Evolutionary conservation across 768 basidiomycete species (phyloP).

Genomic region (Mycena haematopus): DNA sequence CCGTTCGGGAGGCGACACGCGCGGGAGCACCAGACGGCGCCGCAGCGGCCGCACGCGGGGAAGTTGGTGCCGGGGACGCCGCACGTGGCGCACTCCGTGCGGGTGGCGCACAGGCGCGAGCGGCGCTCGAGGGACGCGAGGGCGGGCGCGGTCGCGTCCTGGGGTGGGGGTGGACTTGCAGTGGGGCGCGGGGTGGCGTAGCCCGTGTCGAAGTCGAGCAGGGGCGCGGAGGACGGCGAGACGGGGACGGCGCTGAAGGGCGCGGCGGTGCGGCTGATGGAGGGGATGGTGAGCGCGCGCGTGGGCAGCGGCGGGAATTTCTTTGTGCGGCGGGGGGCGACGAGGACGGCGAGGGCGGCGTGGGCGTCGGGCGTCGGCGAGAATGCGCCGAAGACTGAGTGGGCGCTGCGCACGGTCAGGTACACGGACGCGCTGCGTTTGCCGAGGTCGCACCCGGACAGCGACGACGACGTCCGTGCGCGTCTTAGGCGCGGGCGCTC

Average conservation of each 20-base stretch:
- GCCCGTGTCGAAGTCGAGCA: constrained; percentile 28
- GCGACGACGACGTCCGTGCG: too few relatives aligned
- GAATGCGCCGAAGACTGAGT: constrained; percentile 42
- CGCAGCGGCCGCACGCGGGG: constrained; percentile 47
- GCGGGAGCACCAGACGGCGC: constrained; percentile 26
- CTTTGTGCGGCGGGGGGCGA: constrained; percentile 29
- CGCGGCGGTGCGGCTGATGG: constrained; percentile 51
- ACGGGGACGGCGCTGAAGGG: constrained; percentile 33
- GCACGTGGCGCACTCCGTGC: constrained; percentile 41
- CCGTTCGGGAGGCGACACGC: constrained; percentile 18
- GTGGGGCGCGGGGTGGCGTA: background rate
- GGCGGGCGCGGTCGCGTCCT: constrained; percentile 29
- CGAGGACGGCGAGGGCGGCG: constrained; percentile 36
- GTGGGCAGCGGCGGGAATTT: constrained; percentile 26
- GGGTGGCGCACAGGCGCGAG: constrained; percentile 40
- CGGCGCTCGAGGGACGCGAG: constrained; percentile 41
- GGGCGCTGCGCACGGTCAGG: too few relatives aligned
- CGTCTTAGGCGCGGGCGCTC: too few relatives aligned
- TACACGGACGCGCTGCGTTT: too few relatives aligned
- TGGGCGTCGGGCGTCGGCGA: constrained; percentile 44
- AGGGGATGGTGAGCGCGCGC: constrained; percentile 33
- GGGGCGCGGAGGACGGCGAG: constrained; percentile 31
- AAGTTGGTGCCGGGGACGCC: constrained; percentile 42
- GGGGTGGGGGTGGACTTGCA: background rate
- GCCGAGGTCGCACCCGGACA: too few relatives aligned